phyloP scores from a whole-genome alignment of 257 asterid species.

The Solanum okadae region DNA sequence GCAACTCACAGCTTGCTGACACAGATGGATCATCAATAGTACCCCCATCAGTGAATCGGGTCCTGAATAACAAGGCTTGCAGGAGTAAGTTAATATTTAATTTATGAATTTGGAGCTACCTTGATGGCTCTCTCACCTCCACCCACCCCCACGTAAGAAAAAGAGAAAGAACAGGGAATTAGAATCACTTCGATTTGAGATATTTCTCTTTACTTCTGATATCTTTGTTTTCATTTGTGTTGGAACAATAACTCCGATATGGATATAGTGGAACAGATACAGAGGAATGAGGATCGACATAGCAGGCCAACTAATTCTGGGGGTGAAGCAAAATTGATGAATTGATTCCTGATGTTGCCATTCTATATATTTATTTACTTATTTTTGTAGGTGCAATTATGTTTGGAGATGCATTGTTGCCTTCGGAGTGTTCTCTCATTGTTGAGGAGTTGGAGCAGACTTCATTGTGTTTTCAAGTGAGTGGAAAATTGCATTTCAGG shows the following conservation, averaged over 20 bases:
- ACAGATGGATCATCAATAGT: constrained; percentile 90
- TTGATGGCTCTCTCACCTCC: not conserved
- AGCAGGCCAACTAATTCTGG: not conserved
- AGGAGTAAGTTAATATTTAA: constrained; percentile 43
- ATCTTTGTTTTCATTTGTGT: not conserved
- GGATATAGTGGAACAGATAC: not conserved
- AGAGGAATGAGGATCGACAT: not conserved
- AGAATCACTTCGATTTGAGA: not conserved
- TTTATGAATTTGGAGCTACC: not conserved
- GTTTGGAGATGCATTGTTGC: constrained; percentile 89
- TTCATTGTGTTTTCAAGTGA: constrained; percentile 90
- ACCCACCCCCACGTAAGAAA: not conserved
- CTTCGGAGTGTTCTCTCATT: constrained; percentile 86
- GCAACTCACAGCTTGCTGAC: constrained; percentile 58
- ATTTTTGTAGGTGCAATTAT: constrained; percentile 70
- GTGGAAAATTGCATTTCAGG: constrained; percentile 8
- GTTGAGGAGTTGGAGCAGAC: constrained; percentile 87
- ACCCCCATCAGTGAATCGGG: constrained; percentile 77
- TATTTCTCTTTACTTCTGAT: not conserved
- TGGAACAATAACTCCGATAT: not conserved
- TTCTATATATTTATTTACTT: not conserved
- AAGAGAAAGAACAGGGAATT: not conserved
- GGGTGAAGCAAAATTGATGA: not conserved
- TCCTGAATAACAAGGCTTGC: constrained; percentile 94
- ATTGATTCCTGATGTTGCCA: not conserved